Conservation (phyloP, 768 basidiomycete species). For the Mycena pura region DNA sequence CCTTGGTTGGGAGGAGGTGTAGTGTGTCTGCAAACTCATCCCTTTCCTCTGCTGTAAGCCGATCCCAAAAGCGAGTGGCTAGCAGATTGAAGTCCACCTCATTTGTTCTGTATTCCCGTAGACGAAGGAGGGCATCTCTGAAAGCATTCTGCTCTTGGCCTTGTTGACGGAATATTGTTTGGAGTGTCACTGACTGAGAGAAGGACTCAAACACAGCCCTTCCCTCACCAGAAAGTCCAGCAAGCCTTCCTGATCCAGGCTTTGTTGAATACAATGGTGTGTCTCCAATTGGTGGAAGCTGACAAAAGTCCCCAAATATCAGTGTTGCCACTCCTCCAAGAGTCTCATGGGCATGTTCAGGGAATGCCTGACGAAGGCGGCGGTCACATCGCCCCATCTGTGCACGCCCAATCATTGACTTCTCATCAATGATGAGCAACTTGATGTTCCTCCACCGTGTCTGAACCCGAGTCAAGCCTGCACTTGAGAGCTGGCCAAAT, state of each 20-base stretch:
- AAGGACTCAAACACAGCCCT: too few relatives aligned
- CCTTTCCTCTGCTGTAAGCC: not conserved
- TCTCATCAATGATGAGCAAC: slow-evolving; percentile 34
- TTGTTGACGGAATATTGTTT: too few relatives aligned
- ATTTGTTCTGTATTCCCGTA: too few relatives aligned
- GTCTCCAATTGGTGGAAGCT: slow-evolving; percentile 33
- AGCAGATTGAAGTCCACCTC: too few relatives aligned
- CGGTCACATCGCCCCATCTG: slow-evolving; percentile 29
- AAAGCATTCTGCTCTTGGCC: too few relatives aligned
- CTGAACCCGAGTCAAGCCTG: slow-evolving; percentile 19
- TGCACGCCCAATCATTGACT: slow-evolving; percentile 33
- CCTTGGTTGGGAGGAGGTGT: slow-evolving; percentile 4
- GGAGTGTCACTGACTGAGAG: too few relatives aligned
- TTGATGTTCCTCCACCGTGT: slow-evolving; percentile 25
- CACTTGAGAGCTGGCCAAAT: slow-evolving; percentile 5
- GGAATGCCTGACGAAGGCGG: slow-evolving; percentile 19
- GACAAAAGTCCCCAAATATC: slow-evolving; percentile 36
- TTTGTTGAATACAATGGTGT: too few relatives aligned
- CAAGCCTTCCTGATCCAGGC: too few relatives aligned
- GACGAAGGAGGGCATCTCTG: too few relatives aligned
- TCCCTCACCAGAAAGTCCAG: too few relatives aligned
- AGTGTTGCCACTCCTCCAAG: slow-evolving; percentile 29
- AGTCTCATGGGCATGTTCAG: slow-evolving; percentile 3
- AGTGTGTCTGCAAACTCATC: not conserved
- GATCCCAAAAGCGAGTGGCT: too few relatives aligned